A percentile compares a stretch with the other conserved stretches of the same genome.
phyloP scores from a whole-genome alignment of 305 asterid genomes.

The Solanum aculeatissimum region DNA sequence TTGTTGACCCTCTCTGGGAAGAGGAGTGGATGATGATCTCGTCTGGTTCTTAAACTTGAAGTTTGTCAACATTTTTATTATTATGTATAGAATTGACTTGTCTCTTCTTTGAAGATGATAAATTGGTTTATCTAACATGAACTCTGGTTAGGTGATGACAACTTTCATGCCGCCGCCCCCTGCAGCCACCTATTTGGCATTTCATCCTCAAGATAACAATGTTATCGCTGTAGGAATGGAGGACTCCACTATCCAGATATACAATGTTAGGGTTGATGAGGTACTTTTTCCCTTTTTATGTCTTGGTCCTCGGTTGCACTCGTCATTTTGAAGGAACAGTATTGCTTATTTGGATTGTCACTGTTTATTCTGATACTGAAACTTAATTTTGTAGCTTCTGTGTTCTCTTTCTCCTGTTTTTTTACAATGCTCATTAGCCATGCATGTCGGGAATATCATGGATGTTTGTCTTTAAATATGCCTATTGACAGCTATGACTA shows the following conservation, averaged over 20 bases:
- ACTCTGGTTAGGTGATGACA: constrained; percentile 66
- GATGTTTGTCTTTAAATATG: neutral
- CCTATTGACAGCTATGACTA: neutral
- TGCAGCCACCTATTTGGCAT: constrained; percentile 84
- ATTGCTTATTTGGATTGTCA: neutral
- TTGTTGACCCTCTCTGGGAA: neutral
- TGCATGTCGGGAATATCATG: neutral
- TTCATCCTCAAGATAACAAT: constrained; percentile 96
- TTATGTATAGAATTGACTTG: neutral
- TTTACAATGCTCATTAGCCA: neutral
- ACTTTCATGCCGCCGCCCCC: constrained; percentile 99
- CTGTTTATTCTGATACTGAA: neutral
- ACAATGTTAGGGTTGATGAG: constrained; percentile 95
- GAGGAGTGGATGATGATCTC: neutral
- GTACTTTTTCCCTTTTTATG: constrained; percentile 19
- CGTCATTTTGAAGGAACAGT: neutral
- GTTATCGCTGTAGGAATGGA: constrained; percentile 97
- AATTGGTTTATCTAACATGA: constrained; percentile 1
- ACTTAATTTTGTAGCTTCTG: neutral
- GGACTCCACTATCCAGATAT: constrained; percentile 84
- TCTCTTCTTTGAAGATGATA: neutral
- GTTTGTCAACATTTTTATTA: neutral
- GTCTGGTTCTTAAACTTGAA: neutral
- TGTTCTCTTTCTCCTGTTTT: neutral
- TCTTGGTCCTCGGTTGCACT: neutral